Percentiles rank a stretch among this genome's conserved stretches.
phyloP scores from a whole-genome alignment of 176 grass and related monocot species.

The Oryza meyeriana region DNA sequence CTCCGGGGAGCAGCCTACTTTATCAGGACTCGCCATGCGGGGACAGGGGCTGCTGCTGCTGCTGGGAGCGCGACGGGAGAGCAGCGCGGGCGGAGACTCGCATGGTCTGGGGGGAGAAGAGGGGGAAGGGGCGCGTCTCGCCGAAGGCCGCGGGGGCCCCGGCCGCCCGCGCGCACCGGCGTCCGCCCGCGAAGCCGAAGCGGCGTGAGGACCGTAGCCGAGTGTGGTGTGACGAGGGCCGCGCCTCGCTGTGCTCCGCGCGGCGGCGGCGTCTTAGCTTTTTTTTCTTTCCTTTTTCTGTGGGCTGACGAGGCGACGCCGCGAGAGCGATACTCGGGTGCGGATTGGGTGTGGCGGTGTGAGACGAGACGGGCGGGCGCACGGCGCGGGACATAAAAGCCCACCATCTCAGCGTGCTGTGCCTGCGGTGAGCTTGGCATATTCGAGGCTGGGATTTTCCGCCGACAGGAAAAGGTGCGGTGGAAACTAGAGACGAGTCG shows the following conservation, averaged over 20 bases:
- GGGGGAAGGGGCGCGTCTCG: neutral
- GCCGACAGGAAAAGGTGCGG: neutral
- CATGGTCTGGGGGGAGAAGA: constrained; percentile 29
- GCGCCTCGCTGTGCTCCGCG: neutral
- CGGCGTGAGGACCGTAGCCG: neutral
- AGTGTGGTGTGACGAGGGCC: neutral
- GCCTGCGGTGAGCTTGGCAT: neutral
- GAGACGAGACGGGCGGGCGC: neutral
- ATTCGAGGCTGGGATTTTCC: neutral
- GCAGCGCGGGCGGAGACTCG: constrained; percentile 19
- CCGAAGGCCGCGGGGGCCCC: constrained; percentile 25
- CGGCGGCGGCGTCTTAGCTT: neutral
- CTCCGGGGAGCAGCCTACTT: constrained; percentile 37
- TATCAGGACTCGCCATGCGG: constrained; percentile 40
- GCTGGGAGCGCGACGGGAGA: neutral
- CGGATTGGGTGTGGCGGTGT: constrained; percentile 28
- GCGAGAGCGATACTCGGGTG: constrained; percentile 43
- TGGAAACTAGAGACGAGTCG: neutral
- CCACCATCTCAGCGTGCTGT: too few relatives aligned
- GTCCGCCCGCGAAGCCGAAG: neutral
- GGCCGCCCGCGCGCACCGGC: neutral
- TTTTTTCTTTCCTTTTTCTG: neutral
- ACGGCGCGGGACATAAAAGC: neutral
- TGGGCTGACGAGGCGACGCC: neutral
- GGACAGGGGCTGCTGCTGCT: neutral